A percentile compares a stretch with the other conserved stretches of the same genome.
phyloP scores from a whole-genome alignment of 2,329 filamentous ascomycete species.

The Pseudogymnoascus sp. region DNA sequence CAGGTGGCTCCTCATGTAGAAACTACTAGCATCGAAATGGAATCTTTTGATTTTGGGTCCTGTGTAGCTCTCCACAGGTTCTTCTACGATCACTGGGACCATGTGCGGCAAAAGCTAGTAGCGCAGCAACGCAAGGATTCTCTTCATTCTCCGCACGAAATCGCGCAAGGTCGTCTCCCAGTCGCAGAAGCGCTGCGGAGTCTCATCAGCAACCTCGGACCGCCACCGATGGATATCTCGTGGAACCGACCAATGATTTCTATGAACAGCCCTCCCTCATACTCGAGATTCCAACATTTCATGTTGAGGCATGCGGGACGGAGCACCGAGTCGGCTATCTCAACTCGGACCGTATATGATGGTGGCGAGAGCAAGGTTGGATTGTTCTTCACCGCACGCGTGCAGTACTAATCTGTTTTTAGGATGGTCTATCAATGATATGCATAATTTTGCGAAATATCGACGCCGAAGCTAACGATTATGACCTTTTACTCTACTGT shows the following conservation, averaged over 20 bases:
- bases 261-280: slow-evolving; percentile 53
- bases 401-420: slow-evolving; percentile 12
- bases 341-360: slow-evolving; percentile 60
- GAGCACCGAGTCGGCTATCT: slow-evolving; percentile 57
- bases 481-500: slow-evolving; percentile 59
- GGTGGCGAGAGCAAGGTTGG: slow-evolving; percentile 60
- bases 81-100: slow-evolving; percentile 65
- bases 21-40: slow-evolving; percentile 36
- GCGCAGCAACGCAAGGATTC: slow-evolving; percentile 52
- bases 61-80: slow-evolving; percentile 63
- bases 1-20: slow-evolving; percentile 43
- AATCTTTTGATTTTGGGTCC: slow-evolving; percentile 63
- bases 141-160: slow-evolving; percentile 48
- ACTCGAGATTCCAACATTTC: slow-evolving; percentile 64
- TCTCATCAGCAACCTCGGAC: slow-evolving; percentile 59
- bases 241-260: slow-evolving; percentile 64
- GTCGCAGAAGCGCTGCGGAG: slow-evolving; percentile 54
- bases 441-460: slow-evolving; percentile 63
- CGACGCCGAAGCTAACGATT: slow-evolving; percentile 57
- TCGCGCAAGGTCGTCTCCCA: slow-evolving; percentile 45
- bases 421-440: slow-evolving; percentile 62
- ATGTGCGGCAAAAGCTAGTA: slow-evolving; percentile 57
- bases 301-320: slow-evolving; percentile 64
- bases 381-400: background rate
- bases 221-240: slow-evolving; percentile 59